Percentiles rank a stretch among this genome's conserved stretches.
Evolutionary conservation across 2,329 filamentous ascomycete genomes (phyloP).

Genomic region (Diaporthe nobilis): DNA sequence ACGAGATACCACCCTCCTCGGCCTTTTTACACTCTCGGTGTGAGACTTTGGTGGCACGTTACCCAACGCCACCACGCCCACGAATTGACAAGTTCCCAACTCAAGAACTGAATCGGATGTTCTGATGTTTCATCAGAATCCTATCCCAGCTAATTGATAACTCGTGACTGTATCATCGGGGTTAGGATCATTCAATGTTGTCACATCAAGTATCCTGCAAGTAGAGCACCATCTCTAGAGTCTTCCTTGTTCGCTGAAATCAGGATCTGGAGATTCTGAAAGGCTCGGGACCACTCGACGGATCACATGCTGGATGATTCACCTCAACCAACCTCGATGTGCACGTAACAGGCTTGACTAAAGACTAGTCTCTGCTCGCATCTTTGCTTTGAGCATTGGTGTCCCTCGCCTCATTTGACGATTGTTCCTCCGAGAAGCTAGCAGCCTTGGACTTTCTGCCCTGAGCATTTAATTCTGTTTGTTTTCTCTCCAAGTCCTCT

Average conservation of each 20-base stretch:
- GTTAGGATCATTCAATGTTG: neutral
- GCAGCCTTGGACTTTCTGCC: neutral
- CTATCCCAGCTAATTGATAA: slow-evolving; percentile 8
- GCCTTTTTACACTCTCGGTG: neutral
- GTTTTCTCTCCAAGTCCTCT: neutral
- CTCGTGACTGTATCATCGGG: slow-evolving; percentile 12
- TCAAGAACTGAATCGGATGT: neutral
- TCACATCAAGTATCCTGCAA: slow-evolving; percentile 16
- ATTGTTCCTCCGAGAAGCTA: slow-evolving; percentile 11
- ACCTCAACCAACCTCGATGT: slow-evolving; percentile 17
- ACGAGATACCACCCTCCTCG: slow-evolving; percentile 5
- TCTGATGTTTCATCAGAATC: slow-evolving; percentile 7
- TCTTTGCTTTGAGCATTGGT: slow-evolving; percentile 14
- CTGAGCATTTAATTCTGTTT: slow-evolving; percentile 21
- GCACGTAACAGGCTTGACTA: slow-evolving; percentile 12
- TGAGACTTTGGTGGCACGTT: neutral
- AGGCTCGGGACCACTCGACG: slow-evolving; percentile 1
- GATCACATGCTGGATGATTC: slow-evolving; percentile 14
- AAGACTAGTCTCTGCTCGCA: slow-evolving; percentile 3
- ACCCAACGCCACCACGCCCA: slow-evolving; percentile 6
- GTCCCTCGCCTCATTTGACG: slow-evolving; percentile 9
- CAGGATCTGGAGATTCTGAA: slow-evolving; percentile 8
- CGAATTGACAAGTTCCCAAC: slow-evolving; percentile 3
- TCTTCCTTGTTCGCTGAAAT: slow-evolving; percentile 1
- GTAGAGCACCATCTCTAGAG: slow-evolving; percentile 18